phyloP scores from a whole-genome alignment of 2,329 filamentous ascomycete species.

The Aspergillus sergii region DNA sequence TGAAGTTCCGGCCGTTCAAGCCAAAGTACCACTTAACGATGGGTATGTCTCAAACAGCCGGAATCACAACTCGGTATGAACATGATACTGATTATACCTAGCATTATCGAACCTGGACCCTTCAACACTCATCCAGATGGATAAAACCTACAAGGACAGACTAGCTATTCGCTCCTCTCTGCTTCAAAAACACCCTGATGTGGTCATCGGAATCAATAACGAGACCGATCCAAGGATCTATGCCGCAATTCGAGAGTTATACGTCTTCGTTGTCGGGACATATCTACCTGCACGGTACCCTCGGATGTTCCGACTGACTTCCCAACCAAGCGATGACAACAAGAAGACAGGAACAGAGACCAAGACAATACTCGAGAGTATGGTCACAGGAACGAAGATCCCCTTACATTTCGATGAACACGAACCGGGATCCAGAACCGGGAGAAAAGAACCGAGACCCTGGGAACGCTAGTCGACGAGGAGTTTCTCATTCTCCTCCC shows the following conservation, averaged over 20 bases:
- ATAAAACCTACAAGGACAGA: slow-evolving; percentile 60
- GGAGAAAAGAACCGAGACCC: slow-evolving; percentile 36
- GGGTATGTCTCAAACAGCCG: slow-evolving; percentile 53
- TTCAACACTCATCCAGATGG: slow-evolving; percentile 60
- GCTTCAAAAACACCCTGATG: slow-evolving; percentile 47
- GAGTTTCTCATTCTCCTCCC: slow-evolving; percentile 64
- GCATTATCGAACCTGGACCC: slow-evolving; percentile 38
- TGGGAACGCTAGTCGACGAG: slow-evolving; percentile 59
- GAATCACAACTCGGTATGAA: background rate
- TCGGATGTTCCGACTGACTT: slow-evolving; percentile 49
- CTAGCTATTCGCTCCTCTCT: slow-evolving; percentile 53
- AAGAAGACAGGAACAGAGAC: background rate
- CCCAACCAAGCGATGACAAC: slow-evolving; percentile 13
- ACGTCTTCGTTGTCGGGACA: slow-evolving; percentile 54
- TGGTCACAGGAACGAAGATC: slow-evolving; percentile 47
- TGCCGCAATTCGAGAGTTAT: slow-evolving; percentile 58
- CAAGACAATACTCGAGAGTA: slow-evolving; percentile 44
- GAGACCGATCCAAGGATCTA: slow-evolving; percentile 42
- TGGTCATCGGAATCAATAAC: slow-evolving; percentile 43
- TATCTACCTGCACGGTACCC: slow-evolving; percentile 63
- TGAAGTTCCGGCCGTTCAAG: slow-evolving; percentile 26
- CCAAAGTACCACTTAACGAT: slow-evolving; percentile 7
- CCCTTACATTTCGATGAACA: slow-evolving; percentile 28
- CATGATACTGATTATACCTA: background rate
- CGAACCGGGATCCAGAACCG: background rate